phyloP scores from a whole-genome alignment of 176 grass and related monocot genomes.

The Aegilops tauschii region DNA sequence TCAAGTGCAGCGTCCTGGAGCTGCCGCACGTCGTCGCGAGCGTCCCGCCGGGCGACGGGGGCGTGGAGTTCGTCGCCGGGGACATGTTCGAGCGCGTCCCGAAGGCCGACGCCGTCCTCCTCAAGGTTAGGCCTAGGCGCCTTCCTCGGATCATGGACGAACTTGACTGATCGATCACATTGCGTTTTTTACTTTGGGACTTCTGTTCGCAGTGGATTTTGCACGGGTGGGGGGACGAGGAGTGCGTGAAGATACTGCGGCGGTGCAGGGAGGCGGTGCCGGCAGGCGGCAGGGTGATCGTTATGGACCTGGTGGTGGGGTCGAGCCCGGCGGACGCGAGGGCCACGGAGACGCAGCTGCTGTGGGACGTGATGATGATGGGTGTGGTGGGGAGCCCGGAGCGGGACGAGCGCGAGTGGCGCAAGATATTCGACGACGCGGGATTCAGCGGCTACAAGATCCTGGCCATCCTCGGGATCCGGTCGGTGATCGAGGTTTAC shows the following conservation, averaged over 20 bases:
- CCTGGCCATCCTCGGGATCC: conserved; percentile 23
- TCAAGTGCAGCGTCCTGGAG: conserved; percentile 53
- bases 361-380: conserved; percentile 61
- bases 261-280: conserved; percentile 64
- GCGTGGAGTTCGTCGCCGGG: conserved; percentile 48
- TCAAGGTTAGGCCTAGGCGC: conserved; percentile 21
- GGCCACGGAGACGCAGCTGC: conserved; percentile 41
- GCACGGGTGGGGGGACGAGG: conserved; percentile 37
- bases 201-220: conserved; percentile 31
- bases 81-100: conserved; percentile 48
- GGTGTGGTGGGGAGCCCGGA: conserved; percentile 31
- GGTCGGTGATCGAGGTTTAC: conserved; percentile 65
- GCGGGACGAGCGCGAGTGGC: conserved; percentile 48
- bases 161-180: no score
- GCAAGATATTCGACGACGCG: conserved; percentile 40
- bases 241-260: conserved; percentile 56
- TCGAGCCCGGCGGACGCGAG: conserved; percentile 6
- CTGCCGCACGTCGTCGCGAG: conserved; percentile 38
- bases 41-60: conserved; percentile 12
- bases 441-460: conserved; percentile 60
- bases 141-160: neutral
- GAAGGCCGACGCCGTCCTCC: conserved; percentile 35
- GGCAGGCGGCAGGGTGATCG: conserved; percentile 49
- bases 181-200: neutral
- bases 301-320: conserved; percentile 60